Evolutionary conservation across 2,329 filamentous ascomycete genomes (phyloP).

Genomic region (Rhynchosporium agropyri): DNA sequence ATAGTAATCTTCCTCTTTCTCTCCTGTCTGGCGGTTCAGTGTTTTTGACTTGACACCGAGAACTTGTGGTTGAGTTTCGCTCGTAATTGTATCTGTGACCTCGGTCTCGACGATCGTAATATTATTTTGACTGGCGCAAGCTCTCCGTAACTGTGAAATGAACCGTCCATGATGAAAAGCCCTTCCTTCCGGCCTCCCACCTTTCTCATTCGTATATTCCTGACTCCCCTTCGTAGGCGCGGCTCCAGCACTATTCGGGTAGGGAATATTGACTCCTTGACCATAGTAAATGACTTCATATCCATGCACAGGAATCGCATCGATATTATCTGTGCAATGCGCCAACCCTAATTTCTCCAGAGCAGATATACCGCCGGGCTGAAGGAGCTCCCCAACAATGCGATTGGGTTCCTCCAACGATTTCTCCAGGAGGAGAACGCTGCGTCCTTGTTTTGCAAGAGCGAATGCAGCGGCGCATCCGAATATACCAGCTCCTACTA

Average conservation of each 20-base stretch:
- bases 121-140: slow-evolving; percentile 75
- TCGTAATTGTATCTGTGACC: slow-evolving; percentile 73
- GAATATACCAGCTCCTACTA: slow-evolving; percentile 88
- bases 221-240: slow-evolving; percentile 37
- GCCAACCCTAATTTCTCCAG: slow-evolving; percentile 78
- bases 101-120: slow-evolving; percentile 92
- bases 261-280: slow-evolving; percentile 73
- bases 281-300: slow-evolving; percentile 87
- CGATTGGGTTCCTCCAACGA: slow-evolving; percentile 91
- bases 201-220: slow-evolving; percentile 42
- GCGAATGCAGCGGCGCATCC: slow-evolving; percentile 85
- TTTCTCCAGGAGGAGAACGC: slow-evolving; percentile 85
- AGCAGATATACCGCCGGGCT: slow-evolving; percentile 85
- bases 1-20: slow-evolving; percentile 72
- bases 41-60: slow-evolving; percentile 81
- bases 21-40: slow-evolving; percentile 55
- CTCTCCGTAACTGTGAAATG: slow-evolving; percentile 76
- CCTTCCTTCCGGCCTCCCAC: slow-evolving; percentile 65
- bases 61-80: slow-evolving; percentile 69
- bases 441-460: slow-evolving; percentile 85
- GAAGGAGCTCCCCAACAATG: slow-evolving; percentile 93
- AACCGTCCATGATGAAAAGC: slow-evolving; percentile 95
- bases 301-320: slow-evolving; percentile 78
- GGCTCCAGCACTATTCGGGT: slow-evolving; percentile 62
- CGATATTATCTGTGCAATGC: slow-evolving; percentile 85